These are phyloP conservation scores for Fusarium cyanostomum DNA, from an alignment of 2,329 filamentous ascomycete genomes.

Conservation along the genomic window DNA sequence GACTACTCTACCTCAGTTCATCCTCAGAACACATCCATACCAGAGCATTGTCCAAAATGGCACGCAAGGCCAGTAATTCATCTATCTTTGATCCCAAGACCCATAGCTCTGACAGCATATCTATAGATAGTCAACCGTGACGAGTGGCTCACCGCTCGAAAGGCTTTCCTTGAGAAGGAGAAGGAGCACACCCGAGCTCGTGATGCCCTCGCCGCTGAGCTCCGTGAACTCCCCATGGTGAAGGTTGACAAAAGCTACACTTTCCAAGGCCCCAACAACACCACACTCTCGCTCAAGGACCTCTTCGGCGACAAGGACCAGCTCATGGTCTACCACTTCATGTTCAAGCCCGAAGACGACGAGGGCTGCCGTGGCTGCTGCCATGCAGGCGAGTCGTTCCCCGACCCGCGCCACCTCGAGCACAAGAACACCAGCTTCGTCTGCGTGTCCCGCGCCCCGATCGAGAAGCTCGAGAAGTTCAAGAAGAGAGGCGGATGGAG, in stretches of 20 bases:
- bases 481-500: slow-evolving; percentile 52
- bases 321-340: slow-evolving; percentile 58
- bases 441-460: slow-evolving; percentile 51
- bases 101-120: not conserved
- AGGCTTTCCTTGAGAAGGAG: slow-evolving; percentile 48
- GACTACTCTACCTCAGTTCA: not conserved
- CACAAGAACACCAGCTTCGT: slow-evolving; percentile 51
- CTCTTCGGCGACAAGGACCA: slow-evolving; percentile 49
- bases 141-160: slow-evolving; percentile 49
- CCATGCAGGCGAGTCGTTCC: slow-evolving; percentile 52
- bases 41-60: not conserved
- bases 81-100: not conserved
- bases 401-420: slow-evolving; percentile 50
- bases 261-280: slow-evolving; percentile 47
- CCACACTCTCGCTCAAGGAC: slow-evolving; percentile 39
- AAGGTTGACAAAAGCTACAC: slow-evolving; percentile 49
- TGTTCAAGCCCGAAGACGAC: slow-evolving; percentile 51
- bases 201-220: slow-evolving; percentile 44
- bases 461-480: slow-evolving; percentile 50
- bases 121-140: slow-evolving; percentile 45
- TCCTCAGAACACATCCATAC: not conserved
- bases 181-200: slow-evolving; percentile 46
- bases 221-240: slow-evolving; percentile 53
- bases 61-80: not conserved
- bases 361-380: slow-evolving; percentile 52